A percentile compares a stretch with the other conserved stretches of the same genome.
phyloP scores from a whole-genome alignment of 345 rosid genomes.

The Populus nigra region DNA sequence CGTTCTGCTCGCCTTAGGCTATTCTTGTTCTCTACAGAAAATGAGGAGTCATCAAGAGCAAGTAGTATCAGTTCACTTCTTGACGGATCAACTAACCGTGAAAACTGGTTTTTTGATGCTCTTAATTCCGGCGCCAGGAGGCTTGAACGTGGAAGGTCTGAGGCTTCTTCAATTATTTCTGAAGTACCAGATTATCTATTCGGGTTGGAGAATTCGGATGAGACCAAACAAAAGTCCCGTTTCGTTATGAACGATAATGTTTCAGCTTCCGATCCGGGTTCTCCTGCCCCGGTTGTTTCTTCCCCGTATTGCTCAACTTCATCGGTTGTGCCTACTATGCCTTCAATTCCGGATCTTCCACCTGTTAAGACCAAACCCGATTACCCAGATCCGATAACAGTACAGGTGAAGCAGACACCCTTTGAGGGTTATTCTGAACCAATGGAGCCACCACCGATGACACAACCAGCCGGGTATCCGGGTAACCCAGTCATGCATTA shows the following conservation, averaged over 20 bases:
- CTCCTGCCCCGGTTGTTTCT: constrained; percentile 70
- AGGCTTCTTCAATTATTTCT: constrained; percentile 78
- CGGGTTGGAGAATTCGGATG: constrained; percentile 79
- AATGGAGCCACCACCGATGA: constrained; percentile 32
- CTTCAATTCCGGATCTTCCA: constrained; percentile 66
- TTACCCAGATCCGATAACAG: constrained; percentile 24
- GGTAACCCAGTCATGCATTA: constrained; percentile 61
- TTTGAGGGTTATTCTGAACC: constrained; percentile 19
- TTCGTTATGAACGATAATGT: constrained; percentile 45
- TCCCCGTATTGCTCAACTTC: constrained; percentile 71
- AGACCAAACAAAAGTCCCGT: constrained; percentile 47
- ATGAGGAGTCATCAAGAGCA: constrained; percentile 59
- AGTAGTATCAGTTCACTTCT: constrained; percentile 85
- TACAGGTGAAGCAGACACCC: constrained; percentile 27
- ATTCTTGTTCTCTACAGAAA: constrained; percentile 48
- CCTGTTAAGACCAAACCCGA: constrained; percentile 70
- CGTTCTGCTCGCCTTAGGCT: constrained; percentile 79
- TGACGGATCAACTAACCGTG: constrained; percentile 77
- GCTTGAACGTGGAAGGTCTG: constrained; percentile 79
- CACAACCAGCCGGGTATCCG: constrained; percentile 42
- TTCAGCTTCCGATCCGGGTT: constrained; percentile 80
- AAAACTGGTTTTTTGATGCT: constrained; percentile 89
- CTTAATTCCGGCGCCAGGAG: constrained; percentile 55
- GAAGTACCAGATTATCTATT: constrained; percentile 90
- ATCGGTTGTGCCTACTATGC: constrained; percentile 41